Base-by-base conservation (phyloP, 176 grass and related monocot species). In the Eleusine indica region DNA sequence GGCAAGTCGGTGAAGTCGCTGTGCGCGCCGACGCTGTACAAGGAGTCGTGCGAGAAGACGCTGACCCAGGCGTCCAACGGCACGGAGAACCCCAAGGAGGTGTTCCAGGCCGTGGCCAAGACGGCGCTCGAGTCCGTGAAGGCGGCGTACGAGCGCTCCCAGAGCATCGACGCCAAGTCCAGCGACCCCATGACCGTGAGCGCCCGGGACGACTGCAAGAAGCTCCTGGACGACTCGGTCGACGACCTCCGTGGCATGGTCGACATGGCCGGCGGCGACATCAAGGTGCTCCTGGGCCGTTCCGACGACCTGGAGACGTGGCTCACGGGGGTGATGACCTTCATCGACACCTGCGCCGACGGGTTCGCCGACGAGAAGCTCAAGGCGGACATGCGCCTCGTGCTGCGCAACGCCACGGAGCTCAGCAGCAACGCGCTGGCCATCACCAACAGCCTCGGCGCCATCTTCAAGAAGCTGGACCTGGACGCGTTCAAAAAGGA, bases 381-480 rank as follows among this genome's bases (percentile, higher is more conserved):
- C 9, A 88, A 88, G 39, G 53, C 72, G 2, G 87, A 88, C 66
- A 98, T 98, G 96, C 30, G 87, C 49, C 28, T 16, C 1, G 80
- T 79, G 49, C 85, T 98, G 60, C 82, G 86, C 70, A 95, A 93
- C 48, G 84, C 90, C 57, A 88, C 92, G 0, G 71, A 91, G 82
- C 84, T 89, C 25, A 94, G 90, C 79, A 98, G 95, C 86, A 98
- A 98, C 75, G 92, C 90, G 60, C 89, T 98, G 35, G 88, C 86
- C 58, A 89, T 98, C 76, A 85, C 94, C 73, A 89, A 86, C 58
- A 86, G 61, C 67, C 89, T 93, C 1, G 70, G 79, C 35, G 78
- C 84, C 9, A 66, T 91, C 32, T 42, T 91, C 30, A 74, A 95
- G 83, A 80, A 85, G 52, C 78, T 94, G 1, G 80, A 94, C 81